Base-by-base conservation (phyloP, 2,329 filamentous ascomycete genomes). In the Lachnellula cervina region DNA sequence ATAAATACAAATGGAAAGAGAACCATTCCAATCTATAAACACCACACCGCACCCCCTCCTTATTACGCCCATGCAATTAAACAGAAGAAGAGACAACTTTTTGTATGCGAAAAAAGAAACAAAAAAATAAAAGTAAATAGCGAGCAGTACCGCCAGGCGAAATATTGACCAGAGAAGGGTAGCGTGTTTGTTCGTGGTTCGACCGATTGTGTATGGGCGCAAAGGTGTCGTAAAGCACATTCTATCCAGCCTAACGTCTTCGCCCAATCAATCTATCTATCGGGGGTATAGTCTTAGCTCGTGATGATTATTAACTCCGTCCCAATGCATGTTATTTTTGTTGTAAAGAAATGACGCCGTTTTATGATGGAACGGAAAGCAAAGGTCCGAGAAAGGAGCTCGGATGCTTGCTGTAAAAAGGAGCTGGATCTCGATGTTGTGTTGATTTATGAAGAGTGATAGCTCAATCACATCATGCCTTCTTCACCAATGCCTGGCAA, bases 401-500 rank as follows among this genome's bases (percentile, higher is more conserved):
- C 19, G 51, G 32, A 9, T 52, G 25, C 45, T 50, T 23, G 49
- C 35, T 19, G 50, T 54, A 59, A 37, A 52, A 55, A 46, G 53
- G 34, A 53, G 35, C 59, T 25, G 40, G 34, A 60, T 44, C 34
- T 55, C 51, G 51, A 4, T n/a, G 37, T 59, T 44, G 51, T 52
- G 38, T 32, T 9, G 9, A 32, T 32, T 11, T 40, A 13, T 17
- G 16, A 40, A n/a, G 44, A 32, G 44, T 16, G 14, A 47, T 37
- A 44, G 21, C 40, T 49, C 34, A 23, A 52, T 67, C 59, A 68
- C 62, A 68, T 66, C 68, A 75, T 71, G 72, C 79, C 77, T 56
- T 78, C 76, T 58, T 80, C 77, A 58, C 78, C 78, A 65, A 83
- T 80, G 54, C 80, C 80, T 42, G 78, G 75, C 58, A 84, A 73